Conservation (phyloP, 2,329 filamentous ascomycete genomes). For the Diplodia seriata region DNA sequence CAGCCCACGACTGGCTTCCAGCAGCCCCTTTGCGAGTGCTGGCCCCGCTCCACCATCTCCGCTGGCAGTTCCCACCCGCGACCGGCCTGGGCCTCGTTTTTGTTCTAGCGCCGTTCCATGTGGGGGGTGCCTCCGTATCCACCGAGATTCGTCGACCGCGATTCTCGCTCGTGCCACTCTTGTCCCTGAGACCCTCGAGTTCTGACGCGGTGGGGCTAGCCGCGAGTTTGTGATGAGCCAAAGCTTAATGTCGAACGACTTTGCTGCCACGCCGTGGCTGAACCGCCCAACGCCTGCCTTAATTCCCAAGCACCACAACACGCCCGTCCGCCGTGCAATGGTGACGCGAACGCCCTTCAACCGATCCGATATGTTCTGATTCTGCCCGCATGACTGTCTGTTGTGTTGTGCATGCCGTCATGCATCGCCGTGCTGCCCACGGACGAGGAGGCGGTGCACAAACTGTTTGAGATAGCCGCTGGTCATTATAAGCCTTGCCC, state of each 20-base stretch:
- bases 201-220: slow-evolving; percentile 26
- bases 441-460: background rate
- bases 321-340: slow-evolving; percentile 3
- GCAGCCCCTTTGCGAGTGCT: slow-evolving; percentile 18
- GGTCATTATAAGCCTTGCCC: background rate
- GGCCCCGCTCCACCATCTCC: slow-evolving; percentile 23
- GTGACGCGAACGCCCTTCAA: slow-evolving; percentile 21
- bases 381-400: slow-evolving; percentile 10
- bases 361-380: background rate
- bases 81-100: slow-evolving; percentile 26
- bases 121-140: slow-evolving; percentile 20
- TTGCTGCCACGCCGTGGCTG: slow-evolving; percentile 28
- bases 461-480: slow-evolving; percentile 20
- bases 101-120: slow-evolving; percentile 29
- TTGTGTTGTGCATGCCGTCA: background rate
- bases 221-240: slow-evolving; percentile 23
- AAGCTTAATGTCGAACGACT: slow-evolving; percentile 25
- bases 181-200: slow-evolving; percentile 28
- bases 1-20: slow-evolving; percentile 4
- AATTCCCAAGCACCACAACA: background rate
- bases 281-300: slow-evolving; percentile 20
- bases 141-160: slow-evolving; percentile 29
- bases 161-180: slow-evolving; percentile 13
- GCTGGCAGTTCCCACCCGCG: slow-evolving; percentile 25
- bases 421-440: background rate